Base-by-base conservation (phyloP, 1,284 basidiomycete genomes). In the Prillingera fragicola region DNA sequence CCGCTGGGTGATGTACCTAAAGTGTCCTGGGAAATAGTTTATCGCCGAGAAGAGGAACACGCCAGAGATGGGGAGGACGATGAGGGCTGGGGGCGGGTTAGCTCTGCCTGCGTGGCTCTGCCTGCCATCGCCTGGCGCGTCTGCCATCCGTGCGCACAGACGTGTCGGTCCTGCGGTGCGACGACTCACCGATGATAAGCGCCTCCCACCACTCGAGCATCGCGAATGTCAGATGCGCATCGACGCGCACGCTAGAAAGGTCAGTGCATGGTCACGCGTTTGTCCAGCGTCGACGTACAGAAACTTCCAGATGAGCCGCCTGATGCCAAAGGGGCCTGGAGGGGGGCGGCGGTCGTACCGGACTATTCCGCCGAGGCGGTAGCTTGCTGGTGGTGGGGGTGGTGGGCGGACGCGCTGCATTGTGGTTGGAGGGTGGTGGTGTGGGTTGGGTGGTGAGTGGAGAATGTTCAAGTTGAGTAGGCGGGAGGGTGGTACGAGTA, bases 201-300 rank as follows among this genome's bases (percentile, higher is more conserved):
- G 61, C 62, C 55, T 72, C 70, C 65, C 65, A 67, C 13, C 61
- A 59, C 49, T 71, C 67, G 45, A 72, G 56, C 67, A 72, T 67
- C 15, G 57, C 58, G 21, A 68, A 53, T 12, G 60, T 64, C 27
- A 69, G 63, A 9, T 63, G 65, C 23, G 61, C 54, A 33, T 67
- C 67, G 21, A 71, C 46, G 45, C 52, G 57, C 19, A 68, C 57
- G 35, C 69, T 71, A 41, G 4, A 14, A 8, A n/a, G 18, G 8
- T 10, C 10, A 14, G 13, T 14, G 33, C 10, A 18, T 15, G n/a
- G 33, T 18, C 10, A 8, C 19, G 13, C 24, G 38, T 29, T 10
- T 3, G 14, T 17, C 3, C 21, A 23, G 8, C 29, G 14, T 8
- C 14, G 17, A 53, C 57, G 33, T 31, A 62, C 62, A 51, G 42